Percentiles rank a stretch among this genome's conserved stretches.
phyloP scores from a whole-genome alignment of 495 filamentous ascomycete species.

The Aspergillus kassunensis region DNA sequence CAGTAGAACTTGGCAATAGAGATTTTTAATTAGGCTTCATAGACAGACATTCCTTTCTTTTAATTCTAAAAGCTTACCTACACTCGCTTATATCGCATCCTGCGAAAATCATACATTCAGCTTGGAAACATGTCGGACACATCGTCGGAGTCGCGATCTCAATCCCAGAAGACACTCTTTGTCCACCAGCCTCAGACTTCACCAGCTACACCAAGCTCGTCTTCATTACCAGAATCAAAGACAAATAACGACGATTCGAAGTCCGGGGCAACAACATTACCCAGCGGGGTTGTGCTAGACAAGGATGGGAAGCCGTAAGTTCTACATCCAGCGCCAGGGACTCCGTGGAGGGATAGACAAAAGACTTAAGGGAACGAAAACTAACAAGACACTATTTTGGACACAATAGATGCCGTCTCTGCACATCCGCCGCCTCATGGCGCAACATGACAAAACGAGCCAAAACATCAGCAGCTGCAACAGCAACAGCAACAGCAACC shows the following conservation, averaged over 20 bases:
- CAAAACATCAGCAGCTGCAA: constrained; percentile 21
- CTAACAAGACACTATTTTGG: too few relatives aligned
- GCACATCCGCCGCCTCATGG: constrained; percentile 73
- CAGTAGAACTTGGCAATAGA: too few relatives aligned
- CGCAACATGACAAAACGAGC: constrained; percentile 59
- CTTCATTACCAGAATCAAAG: constrained; percentile 17
- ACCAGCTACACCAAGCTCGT: constrained; percentile 17
- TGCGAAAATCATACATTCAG: too few relatives aligned
- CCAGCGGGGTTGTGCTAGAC: constrained; percentile 67
- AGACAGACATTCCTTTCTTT: too few relatives aligned
- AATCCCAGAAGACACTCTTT: constrained; percentile 11
- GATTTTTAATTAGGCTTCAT: too few relatives aligned
- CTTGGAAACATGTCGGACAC: constrained; percentile 11
- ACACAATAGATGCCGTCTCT: constrained; percentile 75
- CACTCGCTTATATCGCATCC: too few relatives aligned
- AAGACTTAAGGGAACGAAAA: not conserved
- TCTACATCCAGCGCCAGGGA: too few relatives aligned
- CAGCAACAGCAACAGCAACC: not conserved
- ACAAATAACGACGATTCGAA: constrained; percentile 22
- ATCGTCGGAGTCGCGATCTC: constrained; percentile 5
- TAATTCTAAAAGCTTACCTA: too few relatives aligned
- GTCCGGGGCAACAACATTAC: constrained; percentile 40
- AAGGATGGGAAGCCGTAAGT: constrained; percentile 3
- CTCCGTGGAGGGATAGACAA: too few relatives aligned
- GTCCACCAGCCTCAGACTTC: constrained; percentile 13